Base-by-base conservation (phyloP, 2,329 filamentous ascomycete species). In the Aureobasidium lini region DNA sequence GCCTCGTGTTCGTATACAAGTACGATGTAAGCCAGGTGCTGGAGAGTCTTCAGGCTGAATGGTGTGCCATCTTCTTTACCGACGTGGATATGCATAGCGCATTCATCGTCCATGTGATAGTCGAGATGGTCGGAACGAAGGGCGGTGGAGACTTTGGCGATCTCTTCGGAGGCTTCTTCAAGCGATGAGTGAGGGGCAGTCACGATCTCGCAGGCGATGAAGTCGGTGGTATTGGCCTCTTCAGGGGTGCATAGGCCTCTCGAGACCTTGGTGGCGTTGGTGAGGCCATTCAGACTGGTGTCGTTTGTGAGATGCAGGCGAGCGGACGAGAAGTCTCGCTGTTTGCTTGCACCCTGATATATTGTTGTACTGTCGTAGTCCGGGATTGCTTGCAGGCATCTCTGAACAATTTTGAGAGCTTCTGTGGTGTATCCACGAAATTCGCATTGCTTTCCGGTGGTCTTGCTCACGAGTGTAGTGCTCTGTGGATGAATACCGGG, bases 41-140 rank as follows among this genome's bases (percentile, higher is more conserved):
- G 64, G 8, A 67, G 57, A 1, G 62, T 62, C 9, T 57, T 37
- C n/a, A 67, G n/a, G n/a, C 57, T 34, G 36, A 65, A 61, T 4
- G 15, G 23, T 2, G 48, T 28, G 40, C 59, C 57, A 34, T 48
- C 31, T 10, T 62, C 61, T 8, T 60, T 60, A 7, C 66, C 66
- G 53, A 68, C 60, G 60, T 68, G 66, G 4, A 67, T 62, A 49
- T 68, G 66, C 13, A 67, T 39, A 7, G 65, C 66, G 50, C 65
- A 66, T 36, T 59, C 48, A 5, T 44, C 18, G 31, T 60, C 63
- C 13, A 59, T 49, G 43, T 57, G 57, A 23, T 63, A 59, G 42
- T 39, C 47, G 11, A 62, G 52, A 13, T 40, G 31, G 15, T 56
- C 13, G 16, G 13, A 46, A 15, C 40, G n/a, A 32, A 56, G 52